Evolutionary conservation across 805 yeast genomes (phyloP).

Genomic region (Debaryomyces maramus): DNA sequence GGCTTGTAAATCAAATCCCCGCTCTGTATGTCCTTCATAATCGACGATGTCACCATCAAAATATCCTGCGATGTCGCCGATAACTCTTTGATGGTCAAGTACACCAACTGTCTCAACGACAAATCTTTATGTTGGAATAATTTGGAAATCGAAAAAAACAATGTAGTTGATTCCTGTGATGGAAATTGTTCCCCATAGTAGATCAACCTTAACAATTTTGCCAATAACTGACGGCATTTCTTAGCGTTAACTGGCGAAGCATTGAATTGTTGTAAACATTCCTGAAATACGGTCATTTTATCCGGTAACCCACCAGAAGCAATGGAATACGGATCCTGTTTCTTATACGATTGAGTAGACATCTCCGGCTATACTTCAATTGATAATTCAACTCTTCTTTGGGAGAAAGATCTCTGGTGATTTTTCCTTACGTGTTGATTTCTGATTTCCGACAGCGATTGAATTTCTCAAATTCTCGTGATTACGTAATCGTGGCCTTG

Average conservation of each 20-base stretch:
- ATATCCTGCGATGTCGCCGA: constrained; percentile 84
- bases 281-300: constrained; percentile 96
- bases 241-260: constrained; percentile 86
- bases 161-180: constrained; percentile 82
- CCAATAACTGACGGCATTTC: constrained; percentile 78
- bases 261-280: constrained; percentile 89
- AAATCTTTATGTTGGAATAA: constrained; percentile 90
- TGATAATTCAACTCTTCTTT: constrained; percentile 1
- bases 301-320: constrained; percentile 69
- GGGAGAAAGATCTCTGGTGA: neutral
- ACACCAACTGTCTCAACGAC: constrained; percentile 87
- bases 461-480: constrained; percentile 1
- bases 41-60: constrained; percentile 95
- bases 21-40: constrained; percentile 95
- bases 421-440: constrained; percentile 16
- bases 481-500: constrained; percentile 5
- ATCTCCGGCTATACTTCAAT: constrained; percentile 32
- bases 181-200: constrained; percentile 88
- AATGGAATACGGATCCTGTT: constrained; percentile 69
- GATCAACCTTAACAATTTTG: constrained; percentile 78
- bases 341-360: constrained; percentile 85
- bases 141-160: constrained; percentile 92
- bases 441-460: constrained; percentile 5
- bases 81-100: constrained; percentile 90
- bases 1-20: constrained; percentile 87